phyloP scores from a whole-genome alignment of 1,139 yeast species.

The Taiozyma sp. region DNA sequence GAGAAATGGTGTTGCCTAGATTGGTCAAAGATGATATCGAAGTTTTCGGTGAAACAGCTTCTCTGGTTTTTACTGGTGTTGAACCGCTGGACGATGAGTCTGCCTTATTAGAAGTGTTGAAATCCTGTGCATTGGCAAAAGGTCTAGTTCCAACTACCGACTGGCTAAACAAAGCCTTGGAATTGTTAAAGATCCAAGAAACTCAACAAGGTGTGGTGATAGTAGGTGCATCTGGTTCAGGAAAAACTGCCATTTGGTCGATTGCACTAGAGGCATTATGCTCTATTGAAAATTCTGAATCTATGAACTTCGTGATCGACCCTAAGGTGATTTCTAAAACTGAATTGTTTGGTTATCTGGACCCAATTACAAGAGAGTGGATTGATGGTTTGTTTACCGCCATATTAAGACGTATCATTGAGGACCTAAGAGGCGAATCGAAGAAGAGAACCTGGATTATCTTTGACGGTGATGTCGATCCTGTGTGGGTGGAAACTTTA shows the following conservation, averaged over 20 bases:
- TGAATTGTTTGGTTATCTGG: conserved; percentile 66
- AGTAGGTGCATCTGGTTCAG: conserved; percentile 74
- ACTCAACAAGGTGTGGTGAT: conserved; percentile 79
- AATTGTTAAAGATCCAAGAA: conserved; percentile 58
- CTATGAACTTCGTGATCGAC: conserved; percentile 49
- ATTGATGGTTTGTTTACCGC: conserved; percentile 81
- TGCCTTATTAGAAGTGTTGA: conserved; percentile 17
- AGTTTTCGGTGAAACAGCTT: conserved; percentile 32
- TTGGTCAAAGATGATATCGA: conserved; percentile 48
- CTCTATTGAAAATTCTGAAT: conserved; percentile 32
- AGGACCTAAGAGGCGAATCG: conserved; percentile 56
- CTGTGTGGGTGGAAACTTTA: conserved; percentile 88
- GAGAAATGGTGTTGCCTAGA: conserved; percentile 63
- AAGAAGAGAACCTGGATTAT: conserved; percentile 67
- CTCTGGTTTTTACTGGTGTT: conserved; percentile 26
- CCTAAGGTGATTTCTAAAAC: conserved; percentile 72
- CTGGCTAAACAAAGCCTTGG: conserved; percentile 58
- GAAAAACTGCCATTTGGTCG: conserved; percentile 61
- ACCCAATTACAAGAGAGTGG: conserved; percentile 85
- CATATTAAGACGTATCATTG: conserved; percentile 55
- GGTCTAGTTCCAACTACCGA: conserved; percentile 28
- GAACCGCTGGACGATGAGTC: conserved; percentile 18
- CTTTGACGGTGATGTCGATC: conserved; percentile 93
- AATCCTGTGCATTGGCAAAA: conserved; percentile 20
- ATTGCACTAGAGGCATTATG: conserved; percentile 44